Percentiles rank a stretch among this genome's conserved stretches.
phyloP scores from a whole-genome alignment of 1,284 basidiomycete species.

The Sphaerobolus stellatus region DNA sequence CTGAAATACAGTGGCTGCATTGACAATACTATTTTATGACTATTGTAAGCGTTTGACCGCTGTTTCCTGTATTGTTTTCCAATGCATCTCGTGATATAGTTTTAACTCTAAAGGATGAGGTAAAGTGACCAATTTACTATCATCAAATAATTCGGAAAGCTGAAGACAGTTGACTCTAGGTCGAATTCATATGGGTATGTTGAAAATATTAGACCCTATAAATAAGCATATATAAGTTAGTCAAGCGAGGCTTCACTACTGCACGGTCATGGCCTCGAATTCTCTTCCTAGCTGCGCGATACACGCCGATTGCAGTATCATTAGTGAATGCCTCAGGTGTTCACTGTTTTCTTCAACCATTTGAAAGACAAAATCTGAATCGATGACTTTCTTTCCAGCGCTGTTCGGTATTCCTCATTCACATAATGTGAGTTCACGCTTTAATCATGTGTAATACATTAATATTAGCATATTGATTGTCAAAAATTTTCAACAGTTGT shows the following conservation, averaged over 20 bases:
- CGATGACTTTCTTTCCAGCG: neutral
- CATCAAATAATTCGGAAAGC: neutral
- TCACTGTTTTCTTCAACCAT: too few species aligned
- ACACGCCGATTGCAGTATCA: neutral
- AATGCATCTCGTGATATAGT: conserved; percentile 1
- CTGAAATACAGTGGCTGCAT: conserved; percentile 9
- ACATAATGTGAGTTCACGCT: too few species aligned
- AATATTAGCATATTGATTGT: neutral
- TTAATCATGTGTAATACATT: neutral
- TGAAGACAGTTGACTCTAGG: conserved; percentile 1
- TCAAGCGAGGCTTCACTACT: conserved; percentile 2
- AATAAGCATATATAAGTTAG: neutral
- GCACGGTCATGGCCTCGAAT: conserved; percentile 12
- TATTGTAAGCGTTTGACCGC: neutral
- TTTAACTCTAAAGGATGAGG: conserved; percentile 6
- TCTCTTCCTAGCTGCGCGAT: conserved; percentile 6
- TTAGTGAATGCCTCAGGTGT: conserved; percentile 1
- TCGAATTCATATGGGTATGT: conserved; percentile 13
- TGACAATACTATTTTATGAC: conserved; percentile 6
- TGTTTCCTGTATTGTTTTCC: neutral
- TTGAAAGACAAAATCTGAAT: neutral
- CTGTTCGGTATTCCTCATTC: too few species aligned
- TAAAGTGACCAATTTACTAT: neutral
- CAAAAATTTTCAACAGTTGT: conserved; percentile 2
- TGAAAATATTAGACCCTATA: neutral